Evolutionary conservation across 257 asterid species (phyloP).

Genomic region (Catharanthus roseus): DNA sequence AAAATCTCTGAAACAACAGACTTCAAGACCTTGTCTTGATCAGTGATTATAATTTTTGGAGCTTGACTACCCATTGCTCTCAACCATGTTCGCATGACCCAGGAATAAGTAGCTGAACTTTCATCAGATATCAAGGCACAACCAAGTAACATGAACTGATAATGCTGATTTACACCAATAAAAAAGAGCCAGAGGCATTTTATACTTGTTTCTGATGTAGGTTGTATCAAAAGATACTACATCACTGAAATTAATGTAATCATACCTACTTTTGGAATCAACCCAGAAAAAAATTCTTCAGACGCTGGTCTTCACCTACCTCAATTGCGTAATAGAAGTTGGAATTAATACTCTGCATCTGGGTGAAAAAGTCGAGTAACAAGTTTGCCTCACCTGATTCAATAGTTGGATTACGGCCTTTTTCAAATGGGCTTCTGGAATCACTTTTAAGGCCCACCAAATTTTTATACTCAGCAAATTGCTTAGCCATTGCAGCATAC

Average conservation of each 20-base stretch:
- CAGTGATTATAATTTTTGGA: conserved; percentile 76
- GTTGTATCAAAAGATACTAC: conserved; percentile 87
- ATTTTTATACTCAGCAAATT: conserved; percentile 89
- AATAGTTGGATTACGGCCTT: conserved; percentile 54
- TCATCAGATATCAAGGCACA: conserved; percentile 92
- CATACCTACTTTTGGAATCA: conserved; percentile 92
- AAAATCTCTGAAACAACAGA: conserved; percentile 50
- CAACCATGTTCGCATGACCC: conserved; percentile 89
- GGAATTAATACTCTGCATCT: conserved; percentile 71
- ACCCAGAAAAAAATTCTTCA: conserved; percentile 78
- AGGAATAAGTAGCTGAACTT: conserved; percentile 54
- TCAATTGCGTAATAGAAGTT: conserved; percentile 82
- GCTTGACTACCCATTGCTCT: conserved; percentile 82
- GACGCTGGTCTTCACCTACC: conserved; percentile 69
- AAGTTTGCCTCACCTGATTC: conserved; percentile 53
- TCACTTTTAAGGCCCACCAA: conserved; percentile 73
- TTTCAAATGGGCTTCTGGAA: conserved; percentile 62
- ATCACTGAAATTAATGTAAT: conserved; percentile 60
- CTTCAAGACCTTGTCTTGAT: conserved; percentile 62
- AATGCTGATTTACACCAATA: conserved; percentile 92
- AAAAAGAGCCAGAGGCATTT: conserved; percentile 80
- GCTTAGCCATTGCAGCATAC: conserved; percentile 95
- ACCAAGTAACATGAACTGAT: conserved; percentile 87
- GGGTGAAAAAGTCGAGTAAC: conserved; percentile 64
- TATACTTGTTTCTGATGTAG: conserved; percentile 72